Evolutionary conservation across 2,329 filamentous ascomycete genomes (phyloP), one percentile per base, ranked within the genome.

Genomic region (Purpureocillium takamizusanense): DNA sequence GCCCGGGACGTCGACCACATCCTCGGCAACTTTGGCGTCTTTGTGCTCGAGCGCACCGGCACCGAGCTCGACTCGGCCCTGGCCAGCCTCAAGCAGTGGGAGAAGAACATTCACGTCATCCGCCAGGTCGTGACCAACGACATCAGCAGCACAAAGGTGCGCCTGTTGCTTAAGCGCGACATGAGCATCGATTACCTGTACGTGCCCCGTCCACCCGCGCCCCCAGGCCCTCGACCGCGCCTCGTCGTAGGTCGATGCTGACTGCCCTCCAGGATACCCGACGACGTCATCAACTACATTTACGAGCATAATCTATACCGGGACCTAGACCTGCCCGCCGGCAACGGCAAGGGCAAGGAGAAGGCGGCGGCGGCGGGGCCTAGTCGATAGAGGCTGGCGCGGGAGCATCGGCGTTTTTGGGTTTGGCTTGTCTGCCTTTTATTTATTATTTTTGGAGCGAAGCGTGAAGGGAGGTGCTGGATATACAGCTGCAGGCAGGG

Each of bases 51-150:
- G 69, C 78, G 90, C 43, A 81, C 80, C 31, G 89, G 88, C 32
- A 94, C 87, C 16, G 86, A 94, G 53, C 83, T 94, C 36, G 85
- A 94, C 45, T 85, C 94, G 54, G 88, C 89, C 2, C 70, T 95
- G 33, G 80, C 83, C n/a, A 82, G 78, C 33, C 68, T 95, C 34
- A 81, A 87, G 55, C 76, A 79, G 43, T 95, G 83, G 76, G 81
- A 86, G 52, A 78, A 88, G 51, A 92, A 94, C 50, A 80, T 95
- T 44, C 81, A 86, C 54, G 83, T 94, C 38, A 90, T 95, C 46
- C 83, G 86, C 40, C 58, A 61, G 51, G 55, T 61, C 27, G 75
- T 94, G 37, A 89, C 94, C 49, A 90, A 90, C 57, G 84, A 94
- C 52, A 81, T 92, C 40, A 87, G 82, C 52, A 88, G 82, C 45